Conservation (phyloP, 1,284 basidiomycete species). For the Ustilago esculenta region DNA sequence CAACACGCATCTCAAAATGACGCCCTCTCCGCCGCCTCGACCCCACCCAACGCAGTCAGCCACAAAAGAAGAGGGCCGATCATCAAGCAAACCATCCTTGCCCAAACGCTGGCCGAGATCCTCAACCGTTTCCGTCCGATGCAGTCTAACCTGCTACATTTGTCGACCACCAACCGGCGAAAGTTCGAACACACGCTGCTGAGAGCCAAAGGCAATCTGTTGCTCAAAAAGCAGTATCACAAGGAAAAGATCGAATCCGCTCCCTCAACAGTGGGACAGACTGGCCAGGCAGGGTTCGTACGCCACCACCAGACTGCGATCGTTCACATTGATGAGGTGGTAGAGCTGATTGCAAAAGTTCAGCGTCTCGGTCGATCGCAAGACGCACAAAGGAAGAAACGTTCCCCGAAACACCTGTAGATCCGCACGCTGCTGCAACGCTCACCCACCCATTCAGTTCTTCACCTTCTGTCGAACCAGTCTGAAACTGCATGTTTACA, state of each 20-base stretch:
- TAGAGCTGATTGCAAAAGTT: constrained; percentile 3
- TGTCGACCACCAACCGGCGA: constrained; percentile 14
- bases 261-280: too few relatives aligned
- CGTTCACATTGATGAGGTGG: constrained; percentile 1
- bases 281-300: not conserved
- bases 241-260: not conserved
- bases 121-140: constrained; percentile 5
- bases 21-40: not conserved
- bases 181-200: constrained; percentile 22
- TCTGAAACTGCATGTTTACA: too few relatives aligned
- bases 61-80: not conserved
- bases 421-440: too few relatives aligned
- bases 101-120: constrained; percentile 4
- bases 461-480: too few relatives aligned
- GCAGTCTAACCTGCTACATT: not conserved
- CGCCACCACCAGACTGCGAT: constrained; percentile 4
- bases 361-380: constrained; percentile 1
- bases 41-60: not conserved
- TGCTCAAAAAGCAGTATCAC: not conserved
- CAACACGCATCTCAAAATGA: not conserved
- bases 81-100: constrained; percentile 19
- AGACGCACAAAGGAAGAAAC: constrained; percentile 3
- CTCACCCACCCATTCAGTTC: too few relatives aligned
- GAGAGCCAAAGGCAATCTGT: constrained; percentile 4
- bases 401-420: too few relatives aligned